phyloP scores from a whole-genome alignment of 2,329 filamentous ascomycete genomes.

The Calonectria pseudoreteaudii region DNA sequence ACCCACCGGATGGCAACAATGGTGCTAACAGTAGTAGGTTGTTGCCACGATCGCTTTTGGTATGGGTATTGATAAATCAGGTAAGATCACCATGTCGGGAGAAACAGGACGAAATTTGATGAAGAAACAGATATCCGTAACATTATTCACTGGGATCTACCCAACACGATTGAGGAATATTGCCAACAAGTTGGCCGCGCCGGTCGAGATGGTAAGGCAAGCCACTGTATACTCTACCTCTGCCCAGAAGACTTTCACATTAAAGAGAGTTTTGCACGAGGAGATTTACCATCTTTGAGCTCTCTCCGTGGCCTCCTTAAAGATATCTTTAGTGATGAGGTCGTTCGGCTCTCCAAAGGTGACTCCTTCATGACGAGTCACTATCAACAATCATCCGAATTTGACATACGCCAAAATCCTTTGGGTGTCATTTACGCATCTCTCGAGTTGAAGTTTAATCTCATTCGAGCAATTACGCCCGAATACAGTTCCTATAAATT shows the following conservation, averaged over 20 bases:
- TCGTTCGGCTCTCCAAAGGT: constrained; percentile 22
- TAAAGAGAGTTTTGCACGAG: constrained; percentile 69
- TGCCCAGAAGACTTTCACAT: constrained; percentile 69
- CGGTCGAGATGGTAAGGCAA: constrained; percentile 63
- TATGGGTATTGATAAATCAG: constrained; percentile 69
- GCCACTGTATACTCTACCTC: constrained; percentile 69
- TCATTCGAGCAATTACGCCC: constrained; percentile 67
- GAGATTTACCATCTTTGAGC: constrained; percentile 66
- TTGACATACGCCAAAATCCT: constrained; percentile 64
- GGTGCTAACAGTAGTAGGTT: constrained; percentile 29
- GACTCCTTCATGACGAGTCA: constrained; percentile 55
- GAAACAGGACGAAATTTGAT: not conserved
- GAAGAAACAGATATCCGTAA: constrained; percentile 60
- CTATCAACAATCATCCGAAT: constrained; percentile 57
- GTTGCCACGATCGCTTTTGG: constrained; percentile 68
- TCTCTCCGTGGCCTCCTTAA: constrained; percentile 61
- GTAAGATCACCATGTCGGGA: constrained; percentile 17
- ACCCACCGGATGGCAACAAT: rapidly evolving
- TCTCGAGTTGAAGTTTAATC: constrained; percentile 68
- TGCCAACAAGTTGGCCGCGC: constrained; percentile 69
- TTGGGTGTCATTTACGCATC: constrained; percentile 68
- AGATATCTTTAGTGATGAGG: constrained; percentile 60
- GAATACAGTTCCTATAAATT: constrained; percentile 69
- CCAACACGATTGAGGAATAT: constrained; percentile 66
- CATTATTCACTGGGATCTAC: constrained; percentile 64